Conservation (phyloP, 345 rosid genomes). For the Eucalyptus curtisii region DNA sequence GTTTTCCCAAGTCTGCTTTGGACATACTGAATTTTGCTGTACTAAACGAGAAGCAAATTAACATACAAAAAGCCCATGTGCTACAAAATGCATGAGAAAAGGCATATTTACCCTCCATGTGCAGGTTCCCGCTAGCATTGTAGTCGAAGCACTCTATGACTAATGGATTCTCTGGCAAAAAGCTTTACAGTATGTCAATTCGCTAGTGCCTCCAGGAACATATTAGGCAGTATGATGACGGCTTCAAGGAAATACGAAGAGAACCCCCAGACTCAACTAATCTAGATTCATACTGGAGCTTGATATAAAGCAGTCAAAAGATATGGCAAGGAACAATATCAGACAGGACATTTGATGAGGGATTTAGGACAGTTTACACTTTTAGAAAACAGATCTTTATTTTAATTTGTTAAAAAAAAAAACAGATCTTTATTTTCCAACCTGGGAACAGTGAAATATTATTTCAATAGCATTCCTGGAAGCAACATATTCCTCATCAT, state of each 20-base stretch:
- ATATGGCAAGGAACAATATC: not conserved
- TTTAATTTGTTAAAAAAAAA: too few relatives aligned
- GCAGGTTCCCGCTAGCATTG: slow-evolving; percentile 50
- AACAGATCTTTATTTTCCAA: slow-evolving; percentile 56
- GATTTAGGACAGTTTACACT: slow-evolving; percentile 34
- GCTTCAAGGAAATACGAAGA: slow-evolving; percentile 38
- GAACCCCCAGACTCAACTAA: slow-evolving; percentile 32
- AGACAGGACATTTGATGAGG: not conserved
- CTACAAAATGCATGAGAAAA: not conserved
- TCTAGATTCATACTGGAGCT: slow-evolving; percentile 21
- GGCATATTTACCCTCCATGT: slow-evolving; percentile 43
- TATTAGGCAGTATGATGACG: not conserved
- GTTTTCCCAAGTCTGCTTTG: slow-evolving; percentile 20
- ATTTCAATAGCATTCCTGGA: slow-evolving; percentile 50
- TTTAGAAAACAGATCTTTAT: slow-evolving; percentile 62
- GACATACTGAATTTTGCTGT: too few relatives aligned
- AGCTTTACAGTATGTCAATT: too few relatives aligned
- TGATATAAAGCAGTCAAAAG: not conserved
- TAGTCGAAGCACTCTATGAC: slow-evolving; percentile 73
- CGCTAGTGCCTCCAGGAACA: too few relatives aligned
- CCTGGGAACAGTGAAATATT: slow-evolving; percentile 23
- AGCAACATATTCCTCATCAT: slow-evolving; percentile 54
- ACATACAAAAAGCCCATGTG: too few relatives aligned
- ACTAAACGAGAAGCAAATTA: too few relatives aligned
- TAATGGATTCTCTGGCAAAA: slow-evolving; percentile 48